phyloP scores from a whole-genome alignment of 371 early-diverging fungal genomes.

The Dichotomocladium elegans region DNA sequence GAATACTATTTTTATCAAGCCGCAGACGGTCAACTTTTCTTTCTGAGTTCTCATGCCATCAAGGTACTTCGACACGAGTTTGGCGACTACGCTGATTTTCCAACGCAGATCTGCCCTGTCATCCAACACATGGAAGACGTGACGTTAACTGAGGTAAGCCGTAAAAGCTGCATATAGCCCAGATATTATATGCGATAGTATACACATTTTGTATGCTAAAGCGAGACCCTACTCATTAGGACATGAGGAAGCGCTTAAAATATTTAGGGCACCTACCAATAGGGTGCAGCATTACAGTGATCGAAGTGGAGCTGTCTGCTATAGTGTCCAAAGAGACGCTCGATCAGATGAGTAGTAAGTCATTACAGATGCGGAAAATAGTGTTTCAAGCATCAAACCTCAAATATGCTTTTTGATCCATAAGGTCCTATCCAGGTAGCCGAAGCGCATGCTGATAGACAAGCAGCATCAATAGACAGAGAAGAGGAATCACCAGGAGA shows the following conservation, averaged over 20 bases:
- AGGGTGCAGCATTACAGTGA: constrained; percentile 75
- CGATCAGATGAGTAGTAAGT: neutral
- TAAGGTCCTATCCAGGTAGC: no score
- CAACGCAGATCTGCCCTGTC: constrained; percentile 7
- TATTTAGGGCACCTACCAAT: constrained; percentile 77
- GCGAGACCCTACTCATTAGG: no score
- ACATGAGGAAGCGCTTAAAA: constrained; percentile 50
- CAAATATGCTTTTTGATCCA: no score
- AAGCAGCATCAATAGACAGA: no score
- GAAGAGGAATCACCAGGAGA: neutral
- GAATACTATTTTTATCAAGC: constrained; percentile 70
- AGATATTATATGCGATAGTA: no score
- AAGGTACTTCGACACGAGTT: constrained; percentile 67
- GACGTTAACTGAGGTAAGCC: constrained; percentile 60
- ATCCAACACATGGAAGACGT: constrained; percentile 36
- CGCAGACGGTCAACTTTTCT: constrained; percentile 77
- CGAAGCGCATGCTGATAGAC: neutral
- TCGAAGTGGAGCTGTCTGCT: constrained; percentile 65
- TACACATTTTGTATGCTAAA: no score
- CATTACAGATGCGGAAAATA: no score
- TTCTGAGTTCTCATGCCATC: constrained; percentile 79
- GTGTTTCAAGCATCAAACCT: no score
- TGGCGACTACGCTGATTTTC: constrained; percentile 50
- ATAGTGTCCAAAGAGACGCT: constrained; percentile 54
- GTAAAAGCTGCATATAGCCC: no score